Evolutionary conservation across 345 rosid genomes (phyloP), one percentile per base, ranked within the genome.

Genomic region (Abelmoschus esculentus): DNA sequence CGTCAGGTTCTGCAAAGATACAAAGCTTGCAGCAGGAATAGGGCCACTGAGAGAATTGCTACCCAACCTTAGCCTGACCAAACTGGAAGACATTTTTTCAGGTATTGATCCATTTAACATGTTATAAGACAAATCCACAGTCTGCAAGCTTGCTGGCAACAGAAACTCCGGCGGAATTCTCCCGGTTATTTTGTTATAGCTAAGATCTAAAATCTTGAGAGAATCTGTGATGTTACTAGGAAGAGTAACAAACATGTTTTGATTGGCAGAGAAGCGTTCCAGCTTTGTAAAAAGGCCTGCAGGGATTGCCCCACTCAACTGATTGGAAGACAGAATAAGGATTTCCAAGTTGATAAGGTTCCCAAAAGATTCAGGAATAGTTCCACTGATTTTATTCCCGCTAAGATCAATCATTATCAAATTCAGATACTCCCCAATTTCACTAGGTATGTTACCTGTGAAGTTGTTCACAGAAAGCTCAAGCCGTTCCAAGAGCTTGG

Each of bases 121-220:
- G 75, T 89, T 93, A 71, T 12, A 76, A 40, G 96, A 86, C 80
- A 93, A 72, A 82, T 90, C 87, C 50, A 89, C 84, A 19, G 38
- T 44, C 70, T 54, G 49, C 65, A 93, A 82, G 1, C 63, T 73
- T 18, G 34, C 11, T 19, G 6, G 73, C 0, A 82, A 76, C 40
- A 92, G 72, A 61, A 92, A 75, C 34, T 84, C 81, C 38, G 22
- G 46, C 40, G 91, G 89, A 64, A 93, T 81, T 4, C 38, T 10
- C 40, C 90, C 97, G 0, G 7, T 53, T 56, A 89, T 62, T 0
- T 15, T n/a, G 85, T 55, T 55, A 55, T 55, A 55, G 26, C 60
- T 55, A 55, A 55, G 60, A 55, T 55, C 60, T 55, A 86, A 76
- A 57, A 38, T 44, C 36, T 5, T 71, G 34, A 93, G 77, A 76